Percentiles rank a stretch among this genome's conserved stretches.
Evolutionary conservation across 495 filamentous ascomycete genomes (phyloP).

Genomic region (Neurospora sp.): DNA sequence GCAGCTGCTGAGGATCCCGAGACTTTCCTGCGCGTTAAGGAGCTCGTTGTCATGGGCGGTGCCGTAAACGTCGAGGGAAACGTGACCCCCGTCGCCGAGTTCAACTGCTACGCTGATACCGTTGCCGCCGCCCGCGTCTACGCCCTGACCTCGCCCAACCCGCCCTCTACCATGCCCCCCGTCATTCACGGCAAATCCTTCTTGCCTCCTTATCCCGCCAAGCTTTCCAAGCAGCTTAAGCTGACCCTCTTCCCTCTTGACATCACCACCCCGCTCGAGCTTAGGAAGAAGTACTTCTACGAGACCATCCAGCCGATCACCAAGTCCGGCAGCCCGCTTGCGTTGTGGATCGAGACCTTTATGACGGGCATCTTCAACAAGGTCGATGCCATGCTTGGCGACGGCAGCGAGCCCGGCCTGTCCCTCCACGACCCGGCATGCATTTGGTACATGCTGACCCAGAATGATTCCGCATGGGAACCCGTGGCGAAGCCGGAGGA

Average conservation of each 20-base stretch:
- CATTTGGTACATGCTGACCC: constrained; percentile 74
- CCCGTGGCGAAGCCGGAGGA: constrained; percentile 46
- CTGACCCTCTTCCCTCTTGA: constrained; percentile 81
- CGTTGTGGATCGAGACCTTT: constrained; percentile 72
- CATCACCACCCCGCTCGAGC: constrained; percentile 66
- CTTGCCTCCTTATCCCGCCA: constrained; percentile 57
- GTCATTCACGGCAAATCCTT: constrained; percentile 25
- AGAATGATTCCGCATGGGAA: constrained; percentile 40
- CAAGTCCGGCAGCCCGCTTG: constrained; percentile 60
- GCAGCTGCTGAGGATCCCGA: constrained; percentile 78
- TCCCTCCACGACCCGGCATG: constrained; percentile 82
- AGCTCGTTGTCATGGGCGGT: constrained; percentile 95
- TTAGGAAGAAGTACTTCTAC: constrained; percentile 51
- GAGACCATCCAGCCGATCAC: constrained; percentile 40
- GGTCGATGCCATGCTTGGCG: constrained; percentile 49
- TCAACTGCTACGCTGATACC: constrained; percentile 76
- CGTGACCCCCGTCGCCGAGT: constrained; percentile 67
- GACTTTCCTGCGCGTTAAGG: constrained; percentile 78
- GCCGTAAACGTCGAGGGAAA: constrained; percentile 74
- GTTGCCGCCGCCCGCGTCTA: constrained; percentile 80
- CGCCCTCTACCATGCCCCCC: constrained; percentile 59
- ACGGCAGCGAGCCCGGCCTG: constrained; percentile 46
- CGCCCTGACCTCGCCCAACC: constrained; percentile 75
- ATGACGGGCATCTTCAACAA: constrained; percentile 67
- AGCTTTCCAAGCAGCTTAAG: constrained; percentile 55